Conservation (phyloP, 768 basidiomycete species). For the Cubamyces lactineus region DNA sequence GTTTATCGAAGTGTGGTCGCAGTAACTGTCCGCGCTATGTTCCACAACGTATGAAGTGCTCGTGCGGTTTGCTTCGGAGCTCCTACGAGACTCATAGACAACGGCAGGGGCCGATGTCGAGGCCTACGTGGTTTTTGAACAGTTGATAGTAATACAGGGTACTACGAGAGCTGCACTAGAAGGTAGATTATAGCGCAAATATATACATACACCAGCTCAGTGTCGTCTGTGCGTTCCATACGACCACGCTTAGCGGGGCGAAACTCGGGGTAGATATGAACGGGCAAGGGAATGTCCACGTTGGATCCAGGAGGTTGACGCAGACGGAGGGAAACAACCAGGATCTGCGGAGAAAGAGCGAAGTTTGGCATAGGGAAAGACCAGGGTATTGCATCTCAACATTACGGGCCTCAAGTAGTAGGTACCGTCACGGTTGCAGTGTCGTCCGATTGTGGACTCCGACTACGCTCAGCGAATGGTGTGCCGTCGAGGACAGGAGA, state of each 20-base stretch:
- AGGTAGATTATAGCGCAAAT: slow-evolving; percentile 22
- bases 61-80: no score
- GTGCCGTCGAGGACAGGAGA: slow-evolving; percentile 28
- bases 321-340: not conserved
- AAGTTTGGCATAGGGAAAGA: not conserved
- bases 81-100: no score
- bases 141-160: slow-evolving; percentile 5
- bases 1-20: no score
- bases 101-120: no score
- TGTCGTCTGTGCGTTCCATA: no score
- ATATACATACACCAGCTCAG: slow-evolving; percentile 17
- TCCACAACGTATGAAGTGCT: no score
- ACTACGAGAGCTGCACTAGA: slow-evolving; percentile 17
- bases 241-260: not conserved
- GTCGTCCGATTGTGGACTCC: slow-evolving; percentile 37
- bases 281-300: not conserved
- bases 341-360: not conserved
- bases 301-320: not conserved
- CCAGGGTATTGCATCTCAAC: not conserved
- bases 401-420: not conserved
- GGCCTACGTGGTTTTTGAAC: no score
- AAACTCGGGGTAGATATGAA: not conserved
- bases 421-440: slow-evolving; percentile 28
- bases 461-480: slow-evolving; percentile 31
- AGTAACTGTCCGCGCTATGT: no score